phyloP scores from a whole-genome alignment of 371 early-diverging fungal species.

The Syncephalastrum sp. region DNA sequence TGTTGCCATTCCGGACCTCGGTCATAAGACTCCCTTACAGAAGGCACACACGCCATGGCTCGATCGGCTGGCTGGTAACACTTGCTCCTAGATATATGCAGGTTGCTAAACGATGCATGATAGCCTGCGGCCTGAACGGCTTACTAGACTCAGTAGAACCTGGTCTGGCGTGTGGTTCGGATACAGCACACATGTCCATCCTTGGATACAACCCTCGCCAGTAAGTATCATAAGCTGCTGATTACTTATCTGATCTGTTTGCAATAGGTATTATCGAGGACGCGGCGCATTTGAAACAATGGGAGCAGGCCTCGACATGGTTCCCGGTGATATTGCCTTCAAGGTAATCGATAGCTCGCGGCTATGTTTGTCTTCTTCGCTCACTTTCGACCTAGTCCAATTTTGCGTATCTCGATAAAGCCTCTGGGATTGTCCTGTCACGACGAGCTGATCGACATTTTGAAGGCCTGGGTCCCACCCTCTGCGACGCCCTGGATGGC shows the following conservation, averaged over 20 bases:
- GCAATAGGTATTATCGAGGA: conserved; percentile 43
- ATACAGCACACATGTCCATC: conserved; percentile 50
- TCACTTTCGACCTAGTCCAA: conserved; percentile 31
- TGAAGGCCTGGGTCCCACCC: conserved; percentile 41
- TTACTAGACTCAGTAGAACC: conserved; percentile 57
- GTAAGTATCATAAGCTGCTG: conserved; percentile 8
- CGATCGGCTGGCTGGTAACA: conserved; percentile 42
- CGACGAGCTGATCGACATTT: conserved; percentile 56
- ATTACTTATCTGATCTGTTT: neutral
- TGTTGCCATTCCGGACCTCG: conserved; percentile 31
- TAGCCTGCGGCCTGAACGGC: conserved; percentile 43
- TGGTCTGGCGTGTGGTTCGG: conserved; percentile 57
- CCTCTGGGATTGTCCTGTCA: conserved; percentile 33
- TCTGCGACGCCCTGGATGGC: conserved; percentile 44
- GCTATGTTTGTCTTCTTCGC: neutral
- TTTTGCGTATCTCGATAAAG: conserved; percentile 48
- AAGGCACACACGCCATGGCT: conserved; percentile 38
- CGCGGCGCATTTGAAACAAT: conserved; percentile 59
- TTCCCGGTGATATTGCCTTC: conserved; percentile 58
- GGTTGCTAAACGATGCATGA: neutral
- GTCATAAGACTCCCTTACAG: conserved; percentile 43
- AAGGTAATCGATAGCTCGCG: conserved; percentile 27
- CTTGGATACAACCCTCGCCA: conserved; percentile 25
- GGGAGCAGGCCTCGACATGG: conserved; percentile 55
- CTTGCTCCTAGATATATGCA: neutral